phyloP scores from a whole-genome alignment of 2,329 filamentous ascomycete species.

The Aspergillus amoenus region DNA sequence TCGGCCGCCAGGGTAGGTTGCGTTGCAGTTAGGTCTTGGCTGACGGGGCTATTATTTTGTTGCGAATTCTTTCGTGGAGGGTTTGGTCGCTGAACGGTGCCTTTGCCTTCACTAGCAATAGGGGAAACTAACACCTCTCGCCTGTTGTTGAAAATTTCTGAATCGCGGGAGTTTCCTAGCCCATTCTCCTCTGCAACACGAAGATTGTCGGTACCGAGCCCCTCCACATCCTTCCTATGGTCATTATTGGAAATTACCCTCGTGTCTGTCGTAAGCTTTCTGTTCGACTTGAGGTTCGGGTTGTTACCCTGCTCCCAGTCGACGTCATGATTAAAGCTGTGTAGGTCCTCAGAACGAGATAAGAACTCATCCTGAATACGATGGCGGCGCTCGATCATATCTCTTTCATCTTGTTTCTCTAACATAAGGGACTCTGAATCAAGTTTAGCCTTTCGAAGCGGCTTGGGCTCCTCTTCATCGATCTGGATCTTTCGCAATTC shows the following conservation, averaged over 20 bases:
- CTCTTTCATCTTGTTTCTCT: conserved; percentile 41
- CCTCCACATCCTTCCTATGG: conserved; percentile 74
- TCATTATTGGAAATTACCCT: conserved; percentile 60
- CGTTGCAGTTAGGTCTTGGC: conserved; percentile 20
- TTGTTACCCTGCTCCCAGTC: conserved; percentile 61
- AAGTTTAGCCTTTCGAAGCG: conserved; percentile 21
- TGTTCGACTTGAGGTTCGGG: conserved; percentile 55
- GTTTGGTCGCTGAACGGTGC: conserved; percentile 55
- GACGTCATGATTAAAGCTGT: conserved; percentile 75
- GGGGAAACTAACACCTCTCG: conserved; percentile 71
- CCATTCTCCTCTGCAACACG: conserved; percentile 62
- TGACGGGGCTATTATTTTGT: conserved; percentile 15
- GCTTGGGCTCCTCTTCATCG: conserved; percentile 44
- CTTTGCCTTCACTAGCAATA: conserved; percentile 63
- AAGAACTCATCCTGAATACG: conserved; percentile 57
- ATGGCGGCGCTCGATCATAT: conserved; percentile 44
- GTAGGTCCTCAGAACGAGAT: conserved; percentile 55
- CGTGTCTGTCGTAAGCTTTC: conserved; percentile 57
- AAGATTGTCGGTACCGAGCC: conserved; percentile 75
- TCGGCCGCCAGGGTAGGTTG: conserved; percentile 17
- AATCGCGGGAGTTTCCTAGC: conserved; percentile 66
- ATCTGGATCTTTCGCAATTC: conserved; percentile 62
- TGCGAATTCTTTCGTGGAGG: conserved; percentile 38
- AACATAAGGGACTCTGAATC: conserved; percentile 33
- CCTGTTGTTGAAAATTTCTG: conserved; percentile 61